A percentile compares a stretch with the other conserved stretches of the same genome.
phyloP scores from a whole-genome alignment of 495 filamentous ascomycete genomes.

The Penicillium soppii region DNA sequence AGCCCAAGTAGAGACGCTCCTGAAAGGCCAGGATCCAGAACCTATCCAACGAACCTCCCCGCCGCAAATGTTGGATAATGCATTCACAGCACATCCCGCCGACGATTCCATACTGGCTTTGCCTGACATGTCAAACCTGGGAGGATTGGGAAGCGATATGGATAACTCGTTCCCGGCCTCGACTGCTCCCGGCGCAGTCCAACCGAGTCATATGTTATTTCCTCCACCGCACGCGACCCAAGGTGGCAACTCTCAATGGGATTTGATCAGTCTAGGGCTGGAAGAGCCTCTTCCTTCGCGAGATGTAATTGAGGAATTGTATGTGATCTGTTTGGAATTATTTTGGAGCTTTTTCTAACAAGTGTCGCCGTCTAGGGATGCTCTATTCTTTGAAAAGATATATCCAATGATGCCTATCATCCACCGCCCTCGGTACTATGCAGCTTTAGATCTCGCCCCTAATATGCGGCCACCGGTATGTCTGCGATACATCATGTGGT shows the following conservation, averaged over 20 bases:
- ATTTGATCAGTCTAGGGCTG: constrained; percentile 90
- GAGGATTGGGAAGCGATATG: constrained; percentile 11
- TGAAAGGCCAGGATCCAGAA: constrained; percentile 62
- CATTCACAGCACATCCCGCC: constrained; percentile 21
- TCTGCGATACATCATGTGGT: constrained; percentile 94
- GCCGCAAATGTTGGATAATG: constrained; percentile 22
- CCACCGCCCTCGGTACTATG: constrained; percentile 81
- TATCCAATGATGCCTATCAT: constrained; percentile 84
- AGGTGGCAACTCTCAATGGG: constrained; percentile 61
- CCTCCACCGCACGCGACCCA: constrained; percentile 28
- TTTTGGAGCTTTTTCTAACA: constrained; percentile 9
- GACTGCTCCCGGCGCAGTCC: constrained; percentile 26
- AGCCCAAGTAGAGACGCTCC: constrained; percentile 93
- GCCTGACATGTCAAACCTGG: constrained; percentile 21
- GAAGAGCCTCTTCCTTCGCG: constrained; percentile 88
- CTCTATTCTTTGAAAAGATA: constrained; percentile 87
- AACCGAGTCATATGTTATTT: constrained; percentile 18
- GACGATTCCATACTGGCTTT: constrained; percentile 25
- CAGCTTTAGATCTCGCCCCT: constrained; percentile 81
- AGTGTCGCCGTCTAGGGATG: constrained; percentile 52
- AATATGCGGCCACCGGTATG: constrained; percentile 83
- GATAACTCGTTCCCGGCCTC: constrained; percentile 21
- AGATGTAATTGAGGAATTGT: constrained; percentile 91
- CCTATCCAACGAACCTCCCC: constrained; percentile 15
- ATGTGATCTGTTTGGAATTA: constrained; percentile 27